Evolutionary conservation across 306 rosid species (phyloP).

Genomic region (Hippophae tibetana): DNA sequence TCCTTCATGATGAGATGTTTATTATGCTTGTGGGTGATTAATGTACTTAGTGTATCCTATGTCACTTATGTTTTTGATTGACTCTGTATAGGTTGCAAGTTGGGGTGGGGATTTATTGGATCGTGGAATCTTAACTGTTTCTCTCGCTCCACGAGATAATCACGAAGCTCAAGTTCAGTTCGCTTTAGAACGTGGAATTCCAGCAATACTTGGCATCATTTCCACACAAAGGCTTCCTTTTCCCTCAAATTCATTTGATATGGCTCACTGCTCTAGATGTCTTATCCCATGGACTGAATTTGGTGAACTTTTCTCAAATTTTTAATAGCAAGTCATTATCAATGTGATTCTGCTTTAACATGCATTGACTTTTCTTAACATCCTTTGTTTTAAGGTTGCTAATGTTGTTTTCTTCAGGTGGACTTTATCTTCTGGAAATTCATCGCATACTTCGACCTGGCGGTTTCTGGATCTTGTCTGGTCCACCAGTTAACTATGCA

Average conservation of each 20-base stretch:
- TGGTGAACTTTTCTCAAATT: slow-evolving; percentile 35
- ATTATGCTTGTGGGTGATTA: background rate
- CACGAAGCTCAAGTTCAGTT: slow-evolving; percentile 99
- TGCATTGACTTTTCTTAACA: too few species aligned
- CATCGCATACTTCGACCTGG: slow-evolving; percentile 95
- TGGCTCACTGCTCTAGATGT: slow-evolving; percentile 99
- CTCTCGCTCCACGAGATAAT: slow-evolving; percentile 98
- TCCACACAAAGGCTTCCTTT: slow-evolving; percentile 95
- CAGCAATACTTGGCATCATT: slow-evolving; percentile 92
- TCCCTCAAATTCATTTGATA: slow-evolving; percentile 86
- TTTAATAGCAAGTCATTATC: too few species aligned
- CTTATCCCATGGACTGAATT: slow-evolving; percentile 99
- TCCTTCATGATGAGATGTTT: background rate
- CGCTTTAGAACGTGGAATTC: slow-evolving; percentile 96
- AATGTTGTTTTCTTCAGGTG: slow-evolving; percentile 41
- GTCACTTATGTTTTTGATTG: background rate
- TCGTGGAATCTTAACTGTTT: slow-evolving; percentile 74
- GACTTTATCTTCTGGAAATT: slow-evolving; percentile 76
- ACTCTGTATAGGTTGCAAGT: slow-evolving; percentile 73
- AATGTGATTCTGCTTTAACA: too few species aligned
- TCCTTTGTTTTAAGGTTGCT: too few species aligned
- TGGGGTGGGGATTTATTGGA: slow-evolving; percentile 99
- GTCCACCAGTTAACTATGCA: slow-evolving; percentile 92
- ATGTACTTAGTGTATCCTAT: background rate
- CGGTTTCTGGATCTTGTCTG: slow-evolving; percentile 92